A percentile compares a stretch with the other conserved stretches of the same genome.
These are phyloP conservation scores for Yamadazyma triangularis DNA, from an alignment of 1,139 yeast species.

Conservation along the genomic window DNA sequence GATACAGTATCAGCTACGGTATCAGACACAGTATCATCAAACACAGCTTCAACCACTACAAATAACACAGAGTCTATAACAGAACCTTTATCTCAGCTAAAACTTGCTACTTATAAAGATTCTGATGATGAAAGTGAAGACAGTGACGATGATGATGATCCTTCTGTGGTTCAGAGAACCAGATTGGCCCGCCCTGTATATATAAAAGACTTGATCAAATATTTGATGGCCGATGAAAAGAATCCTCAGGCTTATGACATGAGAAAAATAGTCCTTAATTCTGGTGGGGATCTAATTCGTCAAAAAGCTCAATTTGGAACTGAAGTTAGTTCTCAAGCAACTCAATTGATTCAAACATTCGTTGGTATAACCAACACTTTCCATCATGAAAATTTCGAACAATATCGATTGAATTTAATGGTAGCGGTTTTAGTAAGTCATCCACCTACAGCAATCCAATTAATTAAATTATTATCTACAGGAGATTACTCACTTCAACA, in stretches of 20 bases:
- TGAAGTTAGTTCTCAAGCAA: constrained; percentile 51
- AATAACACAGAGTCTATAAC: no score
- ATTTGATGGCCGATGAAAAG: constrained; percentile 42
- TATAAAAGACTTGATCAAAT: constrained; percentile 56
- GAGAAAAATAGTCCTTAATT: constrained; percentile 43
- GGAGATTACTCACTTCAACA: constrained; percentile 70
- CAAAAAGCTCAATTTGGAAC: constrained; percentile 48
- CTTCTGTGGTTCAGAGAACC: constrained; percentile 31
- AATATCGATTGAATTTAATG: constrained; percentile 44
- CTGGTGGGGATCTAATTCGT: constrained; percentile 52
- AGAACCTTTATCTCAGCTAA: neutral
- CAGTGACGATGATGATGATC: constrained; percentile 54
- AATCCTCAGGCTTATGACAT: constrained; percentile 48
- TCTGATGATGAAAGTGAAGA: constrained; percentile 18
- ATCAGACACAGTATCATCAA: no score
- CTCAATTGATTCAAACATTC: constrained; percentile 41
- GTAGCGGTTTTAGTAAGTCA: constrained; percentile 49
- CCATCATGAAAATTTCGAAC: constrained; percentile 48
- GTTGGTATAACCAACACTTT: constrained; percentile 47
- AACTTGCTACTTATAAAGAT: constrained; percentile 6
- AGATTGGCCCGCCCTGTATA: constrained; percentile 53
- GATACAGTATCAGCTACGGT: no score
- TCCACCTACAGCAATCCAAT: constrained; percentile 35
- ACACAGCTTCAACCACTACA: no score
- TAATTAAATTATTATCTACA: constrained; percentile 39